A percentile compares a stretch with the other conserved stretches of the same genome.
Evolutionary conservation across 768 basidiomycete genomes (phyloP).

Genomic region (Auricularia sp.): DNA sequence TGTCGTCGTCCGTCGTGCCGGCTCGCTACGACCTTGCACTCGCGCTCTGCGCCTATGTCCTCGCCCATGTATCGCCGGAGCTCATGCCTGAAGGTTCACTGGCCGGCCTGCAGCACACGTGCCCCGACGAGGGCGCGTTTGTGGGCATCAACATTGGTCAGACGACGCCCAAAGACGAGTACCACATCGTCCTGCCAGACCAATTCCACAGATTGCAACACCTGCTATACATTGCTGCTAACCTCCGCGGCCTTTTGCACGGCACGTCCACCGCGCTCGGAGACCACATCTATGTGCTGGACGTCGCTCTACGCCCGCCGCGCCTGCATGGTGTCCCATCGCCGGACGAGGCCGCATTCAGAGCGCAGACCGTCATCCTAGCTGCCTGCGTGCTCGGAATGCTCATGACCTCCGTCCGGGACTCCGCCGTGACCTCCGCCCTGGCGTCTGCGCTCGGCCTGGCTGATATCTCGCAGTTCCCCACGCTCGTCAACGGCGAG

Average conservation of each 20-base stretch:
- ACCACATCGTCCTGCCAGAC: constrained; percentile 17
- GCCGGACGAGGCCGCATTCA: constrained; percentile 17
- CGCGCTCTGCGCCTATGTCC: constrained; percentile 25
- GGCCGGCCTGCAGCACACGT: constrained; percentile 10
- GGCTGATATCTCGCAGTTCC: constrained; percentile 17
- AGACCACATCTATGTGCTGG: constrained; percentile 34
- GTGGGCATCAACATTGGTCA: constrained; percentile 4
- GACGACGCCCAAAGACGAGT: constrained; percentile 3
- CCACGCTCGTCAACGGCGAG: constrained; percentile 20
- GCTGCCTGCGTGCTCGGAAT: constrained; percentile 29
- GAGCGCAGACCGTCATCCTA: constrained; percentile 30
- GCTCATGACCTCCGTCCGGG: constrained; percentile 19
- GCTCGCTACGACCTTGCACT: constrained; percentile 22
- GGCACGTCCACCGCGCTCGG: constrained; percentile 19
- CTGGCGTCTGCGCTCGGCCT: constrained; percentile 15
- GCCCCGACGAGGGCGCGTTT: background rate
- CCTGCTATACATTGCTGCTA: constrained; percentile 34
- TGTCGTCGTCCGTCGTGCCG: background rate
- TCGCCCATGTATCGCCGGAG: constrained; percentile 17
- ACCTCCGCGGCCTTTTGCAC: constrained; percentile 23
- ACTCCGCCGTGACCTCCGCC: constrained; percentile 15
- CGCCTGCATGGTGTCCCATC: constrained; percentile 6
- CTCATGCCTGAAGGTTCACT: constrained; percentile 1
- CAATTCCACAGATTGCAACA: constrained; percentile 37
- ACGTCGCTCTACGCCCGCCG: constrained; percentile 30